Evolutionary conservation across 2,329 filamentous ascomycete genomes (phyloP).

Genomic region (Orbilia ellipsospora): DNA sequence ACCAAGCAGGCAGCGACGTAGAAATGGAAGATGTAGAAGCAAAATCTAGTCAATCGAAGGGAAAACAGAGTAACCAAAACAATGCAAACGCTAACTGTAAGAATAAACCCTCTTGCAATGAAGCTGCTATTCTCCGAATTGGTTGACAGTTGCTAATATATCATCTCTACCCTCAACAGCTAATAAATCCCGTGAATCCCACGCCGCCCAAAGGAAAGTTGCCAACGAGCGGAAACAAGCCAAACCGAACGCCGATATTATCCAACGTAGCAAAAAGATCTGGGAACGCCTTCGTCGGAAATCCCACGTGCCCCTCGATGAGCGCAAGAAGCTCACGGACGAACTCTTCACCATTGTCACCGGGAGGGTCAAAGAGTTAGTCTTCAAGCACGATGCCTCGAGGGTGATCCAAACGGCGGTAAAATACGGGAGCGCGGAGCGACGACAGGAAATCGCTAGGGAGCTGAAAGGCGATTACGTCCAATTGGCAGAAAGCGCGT

Average conservation of each 20-base stretch:
- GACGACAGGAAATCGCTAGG: conserved; percentile 84
- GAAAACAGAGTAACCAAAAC: conserved; percentile 63
- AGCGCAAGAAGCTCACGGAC: conserved; percentile 84
- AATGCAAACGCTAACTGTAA: conserved; percentile 56
- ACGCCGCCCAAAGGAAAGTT: conserved; percentile 90
- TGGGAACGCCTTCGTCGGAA: conserved; percentile 95
- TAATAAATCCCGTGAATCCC: conserved; percentile 84
- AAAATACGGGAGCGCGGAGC: conserved; percentile 89
- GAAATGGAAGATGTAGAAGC: conserved; percentile 57
- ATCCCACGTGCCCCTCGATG: conserved; percentile 89
- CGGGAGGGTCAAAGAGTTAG: conserved; percentile 90
- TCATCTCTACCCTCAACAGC: conserved; percentile 23
- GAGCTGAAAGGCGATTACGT: conserved; percentile 88
- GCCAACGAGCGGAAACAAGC: conserved; percentile 88
- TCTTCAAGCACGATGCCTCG: conserved; percentile 98
- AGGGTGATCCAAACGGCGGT: conserved; percentile 94
- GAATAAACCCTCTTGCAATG: conserved; percentile 18
- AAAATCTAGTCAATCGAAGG: conserved; percentile 64
- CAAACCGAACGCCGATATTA: conserved; percentile 90
- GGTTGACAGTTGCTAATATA: conserved; percentile 19
- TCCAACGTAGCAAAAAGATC: conserved; percentile 90
- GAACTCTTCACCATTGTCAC: conserved; percentile 94
- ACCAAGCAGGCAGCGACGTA: conserved; percentile 63
- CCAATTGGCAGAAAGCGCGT: conserved; percentile 88
- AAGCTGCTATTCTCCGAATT: conserved; percentile 8